phyloP scores from a whole-genome alignment of 805 yeast genomes.

The Wickerhamiella siamensis region DNA sequence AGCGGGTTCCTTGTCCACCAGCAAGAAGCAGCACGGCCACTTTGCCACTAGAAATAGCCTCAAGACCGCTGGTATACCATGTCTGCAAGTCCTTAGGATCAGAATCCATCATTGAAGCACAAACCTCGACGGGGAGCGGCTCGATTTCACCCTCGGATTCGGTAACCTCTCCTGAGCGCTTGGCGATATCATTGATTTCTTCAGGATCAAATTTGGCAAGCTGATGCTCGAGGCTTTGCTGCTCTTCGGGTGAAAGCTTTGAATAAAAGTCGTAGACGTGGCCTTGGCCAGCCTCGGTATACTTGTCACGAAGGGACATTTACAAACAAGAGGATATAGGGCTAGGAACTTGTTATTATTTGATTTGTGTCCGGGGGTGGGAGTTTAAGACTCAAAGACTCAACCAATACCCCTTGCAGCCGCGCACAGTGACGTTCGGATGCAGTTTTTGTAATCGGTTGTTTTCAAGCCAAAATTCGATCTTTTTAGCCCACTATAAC shows the following conservation, averaged over 20 bases:
- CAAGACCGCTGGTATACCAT: constrained; percentile 44
- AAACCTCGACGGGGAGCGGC: constrained; percentile 22
- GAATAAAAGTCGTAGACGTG: constrained; percentile 29
- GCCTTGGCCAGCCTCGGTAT: constrained; percentile 27
- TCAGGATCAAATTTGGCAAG: constrained; percentile 26
- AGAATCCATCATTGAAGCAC: constrained; percentile 22
- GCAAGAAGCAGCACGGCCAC: constrained; percentile 91
- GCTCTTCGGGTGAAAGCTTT: constrained; percentile 19
- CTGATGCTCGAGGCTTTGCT: constrained; percentile 22
- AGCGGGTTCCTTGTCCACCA: constrained; percentile 96
- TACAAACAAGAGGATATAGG: not conserved
- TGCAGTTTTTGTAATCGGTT: too few relatives aligned
- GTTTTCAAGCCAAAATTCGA: too few relatives aligned
- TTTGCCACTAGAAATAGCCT: constrained; percentile 51
- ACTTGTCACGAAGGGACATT: constrained; percentile 10
- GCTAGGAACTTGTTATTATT: too few relatives aligned
- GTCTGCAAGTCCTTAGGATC: constrained; percentile 23
- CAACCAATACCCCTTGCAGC: too few relatives aligned
- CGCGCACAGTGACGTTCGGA: too few relatives aligned
- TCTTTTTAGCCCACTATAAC: too few relatives aligned
- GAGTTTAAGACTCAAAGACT: too few relatives aligned
- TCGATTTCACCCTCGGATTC: constrained; percentile 10
- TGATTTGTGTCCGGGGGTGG: too few relatives aligned
- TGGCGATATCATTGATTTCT: constrained; percentile 21
- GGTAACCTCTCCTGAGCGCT: constrained; percentile 7